These are phyloP conservation scores for Luffa aegyptiaca DNA, from an alignment of 306 rosid genomes.

Conservation along the genomic window DNA sequence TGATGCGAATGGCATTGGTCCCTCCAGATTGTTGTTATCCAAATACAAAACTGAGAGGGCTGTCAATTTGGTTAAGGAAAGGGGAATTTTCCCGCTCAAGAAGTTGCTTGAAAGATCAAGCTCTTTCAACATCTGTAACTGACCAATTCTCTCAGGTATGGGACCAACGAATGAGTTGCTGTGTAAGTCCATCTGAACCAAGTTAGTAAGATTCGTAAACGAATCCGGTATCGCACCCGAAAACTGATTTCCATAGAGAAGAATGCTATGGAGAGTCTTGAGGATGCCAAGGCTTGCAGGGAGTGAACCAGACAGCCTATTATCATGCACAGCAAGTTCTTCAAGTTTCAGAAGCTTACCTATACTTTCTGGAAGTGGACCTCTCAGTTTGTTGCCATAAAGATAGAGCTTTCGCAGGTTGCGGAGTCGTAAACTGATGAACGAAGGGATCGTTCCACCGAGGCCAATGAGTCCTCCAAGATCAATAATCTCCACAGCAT, in stretches of 20 bases:
- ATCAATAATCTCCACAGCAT: constrained; percentile 45
- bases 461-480: constrained; percentile 4
- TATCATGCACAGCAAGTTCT: constrained; percentile 46
- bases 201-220: constrained; percentile 64
- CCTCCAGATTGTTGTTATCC: constrained; percentile 80
- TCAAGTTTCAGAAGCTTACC: constrained; percentile 48
- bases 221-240: constrained; percentile 67
- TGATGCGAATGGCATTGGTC: constrained; percentile 64
- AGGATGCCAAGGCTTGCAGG: constrained; percentile 60
- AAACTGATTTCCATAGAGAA: constrained; percentile 71
- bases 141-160: constrained; percentile 70
- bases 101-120: constrained; percentile 88
- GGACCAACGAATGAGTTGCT: constrained; percentile 61
- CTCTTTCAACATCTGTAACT: constrained; percentile 63
- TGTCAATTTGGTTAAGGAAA: constrained; percentile 71
- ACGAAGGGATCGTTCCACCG: background rate
- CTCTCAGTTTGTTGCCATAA: constrained; percentile 47
- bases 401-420: constrained; percentile 45
- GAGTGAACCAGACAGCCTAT: constrained; percentile 61
- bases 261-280: constrained; percentile 61
- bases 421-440: constrained; percentile 16
- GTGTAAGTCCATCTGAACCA: constrained; percentile 67
- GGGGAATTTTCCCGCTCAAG: constrained; percentile 50
- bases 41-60: constrained; percentile 79
- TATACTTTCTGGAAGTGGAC: constrained; percentile 52